Percentiles rank a stretch among this genome's conserved stretches.
Evolutionary conservation across 495 filamentous ascomycete species (phyloP).

Genomic region (Astrothelium macrocarpum): DNA sequence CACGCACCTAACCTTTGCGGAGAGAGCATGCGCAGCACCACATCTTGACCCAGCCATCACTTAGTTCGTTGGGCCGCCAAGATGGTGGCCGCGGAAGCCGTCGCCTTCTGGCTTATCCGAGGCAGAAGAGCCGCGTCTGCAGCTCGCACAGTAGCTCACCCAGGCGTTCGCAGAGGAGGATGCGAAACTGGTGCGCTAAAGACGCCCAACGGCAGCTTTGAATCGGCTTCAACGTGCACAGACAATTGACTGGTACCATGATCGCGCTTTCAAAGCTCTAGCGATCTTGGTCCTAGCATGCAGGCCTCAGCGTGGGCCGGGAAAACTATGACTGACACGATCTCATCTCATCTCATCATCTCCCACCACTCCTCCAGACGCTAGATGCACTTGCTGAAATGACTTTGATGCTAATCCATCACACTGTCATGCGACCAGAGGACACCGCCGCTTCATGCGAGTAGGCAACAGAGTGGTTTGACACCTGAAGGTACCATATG

Average conservation of each 20-base stretch:
- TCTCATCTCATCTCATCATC: conserved; percentile 6
- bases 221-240: not conserved
- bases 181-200: not conserved
- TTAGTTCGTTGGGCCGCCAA: not conserved
- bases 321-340: conserved; percentile 4
- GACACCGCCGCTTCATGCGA: not conserved
- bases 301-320: conserved; percentile 1
- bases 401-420: not conserved
- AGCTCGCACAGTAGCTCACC: not conserved
- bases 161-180: not conserved
- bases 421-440: not conserved
- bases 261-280: not conserved
- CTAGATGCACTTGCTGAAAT: not conserved
- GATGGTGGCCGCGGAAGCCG: conserved; percentile 2
- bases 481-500: not conserved
- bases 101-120: not conserved
- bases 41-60: not conserved
- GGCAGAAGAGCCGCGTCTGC: not conserved
- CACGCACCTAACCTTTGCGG: not conserved
- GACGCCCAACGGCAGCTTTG: not conserved
- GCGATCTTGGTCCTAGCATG: not conserved
- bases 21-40: not conserved
- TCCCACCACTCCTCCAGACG: not conserved
- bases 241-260: not conserved
- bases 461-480: not conserved